Evolutionary conservation across 2,329 filamentous ascomycete genomes (phyloP), one percentile per base, ranked within the genome.

Genomic region (Epicoccum sorghinum): DNA sequence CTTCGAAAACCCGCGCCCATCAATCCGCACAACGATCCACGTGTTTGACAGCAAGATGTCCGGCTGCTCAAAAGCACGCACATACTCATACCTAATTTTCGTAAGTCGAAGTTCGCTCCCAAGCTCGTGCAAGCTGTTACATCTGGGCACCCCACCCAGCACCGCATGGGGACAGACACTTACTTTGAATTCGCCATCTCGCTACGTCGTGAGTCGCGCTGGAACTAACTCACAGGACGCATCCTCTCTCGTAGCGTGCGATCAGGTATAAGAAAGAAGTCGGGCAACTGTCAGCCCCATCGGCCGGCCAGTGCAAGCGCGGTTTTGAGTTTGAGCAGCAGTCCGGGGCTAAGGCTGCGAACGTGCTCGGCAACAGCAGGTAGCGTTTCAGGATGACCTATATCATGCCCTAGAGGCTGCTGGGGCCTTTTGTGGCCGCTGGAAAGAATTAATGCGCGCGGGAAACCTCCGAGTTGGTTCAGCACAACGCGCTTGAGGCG

Each of bases 1-100:
- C 91, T 96, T 97, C 68, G 93, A 95, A 77, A 99, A 99, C 14
- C 92, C 93, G 60, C 93, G 84, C 23, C 95, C 95, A 77, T 99
- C 95, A 68, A 99, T 88, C 56, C 95, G 88, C 51, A 99, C 87
- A 18, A 98, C 91, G 52, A 98, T 89, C 92, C 93, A 99, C 24
- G 93, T 98, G 71, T 96, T 96, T 48, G 88, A 91, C 22, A 98
- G 82, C 36, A 99, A 79, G 41, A 78, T 77, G 70, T 97, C 92
- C 6, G 87, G 79, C 69, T 89, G 89, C 81, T 99, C 95, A 70
- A 98, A 98, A 42, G 80, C 77, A 72, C 90, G 91, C 60, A 98
- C 93, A 76, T 99, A 99, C 78, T 96, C 93, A 73, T 92, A 98
- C 76, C 91, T 96, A 66, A 43, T 44, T 35, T 47, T 24, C 18